Conservation (phyloP, 129 eudicot genomes). For the sunflower (Helianthus annuus) region HanXRQr2.0-SUNRISE NC_035435.2:121984908-121985407, state of each 20-base stretch:
- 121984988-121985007: conserved; percentile 47
- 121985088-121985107: not conserved
- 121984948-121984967: conserved; percentile 54
- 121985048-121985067: conserved; percentile 74
- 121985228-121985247: not conserved
- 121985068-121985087: conserved; percentile 39
- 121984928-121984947: conserved; percentile 50
- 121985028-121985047: conserved; percentile 66
- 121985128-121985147: too few species aligned
- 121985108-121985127: not conserved
- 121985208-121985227: not conserved
- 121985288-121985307: not conserved
- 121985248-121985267: not conserved
- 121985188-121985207: not conserved
- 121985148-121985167: too few species aligned
- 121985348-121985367: conserved; percentile 72
- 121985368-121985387: conserved; percentile 62
- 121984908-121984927: conserved; percentile 47
- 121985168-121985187: too few species aligned
- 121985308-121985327: conserved; percentile 46
- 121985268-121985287: not conserved
- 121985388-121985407: conserved; percentile 77
- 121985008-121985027: conserved; percentile 62
- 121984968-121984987: conserved; percentile 70
- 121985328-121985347: conserved; percentile 73